Percentiles rank a stretch among this genome's conserved stretches.
Conservation (phyloP, 306 rosid species). For the Acacia acuminata region DNA sequence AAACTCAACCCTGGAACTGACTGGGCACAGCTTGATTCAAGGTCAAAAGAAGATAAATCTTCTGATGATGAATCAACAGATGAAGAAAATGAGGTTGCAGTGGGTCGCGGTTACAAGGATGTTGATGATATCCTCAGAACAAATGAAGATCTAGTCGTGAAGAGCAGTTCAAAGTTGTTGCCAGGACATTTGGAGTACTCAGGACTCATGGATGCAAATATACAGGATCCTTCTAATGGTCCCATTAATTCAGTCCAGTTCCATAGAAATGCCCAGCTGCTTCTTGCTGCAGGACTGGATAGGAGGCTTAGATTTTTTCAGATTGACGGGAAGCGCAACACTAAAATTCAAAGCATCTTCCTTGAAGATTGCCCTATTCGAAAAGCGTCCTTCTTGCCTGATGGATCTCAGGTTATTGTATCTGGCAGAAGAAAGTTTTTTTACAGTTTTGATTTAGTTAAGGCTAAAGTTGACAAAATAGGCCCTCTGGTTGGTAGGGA, state of each 20-base stretch:
- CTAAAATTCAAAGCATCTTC: conserved; percentile 85
- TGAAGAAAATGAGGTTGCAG: conserved; percentile 57
- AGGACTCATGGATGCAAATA: conserved; percentile 72
- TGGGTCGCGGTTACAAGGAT: conserved; percentile 51
- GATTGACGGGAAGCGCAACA: conserved; percentile 82
- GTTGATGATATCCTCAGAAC: conserved; percentile 70
- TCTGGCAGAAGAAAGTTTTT: conserved; percentile 86
- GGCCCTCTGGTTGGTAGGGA: conserved; percentile 96
- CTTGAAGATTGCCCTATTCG: conserved; percentile 79
- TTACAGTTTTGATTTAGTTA: conserved; percentile 78
- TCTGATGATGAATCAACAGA: conserved; percentile 67
- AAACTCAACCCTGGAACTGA: conserved; percentile 86
- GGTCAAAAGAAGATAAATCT: conserved; percentile 33
- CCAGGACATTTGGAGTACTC: conserved; percentile 82
- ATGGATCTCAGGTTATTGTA: conserved; percentile 86
- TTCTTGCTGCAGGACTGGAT: conserved; percentile 86
- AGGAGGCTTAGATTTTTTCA: conserved; percentile 77
- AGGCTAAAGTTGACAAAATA: conserved; percentile 71
- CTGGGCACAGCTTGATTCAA: conserved; percentile 69
- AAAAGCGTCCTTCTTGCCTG: conserved; percentile 80
- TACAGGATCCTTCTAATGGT: conserved; percentile 68
- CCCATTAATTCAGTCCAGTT: conserved; percentile 81
- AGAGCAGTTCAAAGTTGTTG: conserved; percentile 60
- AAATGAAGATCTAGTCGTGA: conserved; percentile 76
- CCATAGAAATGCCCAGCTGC: conserved; percentile 80